Evolutionary conservation across 805 yeast genomes (phyloP).

Genomic region (Debaryomyces castellii): DNA sequence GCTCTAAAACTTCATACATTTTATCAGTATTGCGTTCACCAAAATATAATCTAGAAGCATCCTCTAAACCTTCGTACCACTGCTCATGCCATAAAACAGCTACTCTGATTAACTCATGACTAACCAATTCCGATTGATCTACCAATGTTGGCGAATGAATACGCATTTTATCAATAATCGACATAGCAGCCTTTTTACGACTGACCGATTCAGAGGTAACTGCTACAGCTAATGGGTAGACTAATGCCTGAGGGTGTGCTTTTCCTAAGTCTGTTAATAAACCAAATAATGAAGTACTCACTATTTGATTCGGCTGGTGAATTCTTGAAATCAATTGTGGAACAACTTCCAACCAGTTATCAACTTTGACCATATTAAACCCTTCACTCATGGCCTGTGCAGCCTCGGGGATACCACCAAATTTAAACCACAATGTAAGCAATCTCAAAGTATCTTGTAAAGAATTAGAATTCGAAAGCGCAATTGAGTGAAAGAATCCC

Average conservation of each 20-base stretch:
- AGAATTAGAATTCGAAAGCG: slow-evolving; percentile 82
- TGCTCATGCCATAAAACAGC: slow-evolving; percentile 97
- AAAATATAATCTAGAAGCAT: slow-evolving; percentile 89
- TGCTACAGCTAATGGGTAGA: slow-evolving; percentile 93
- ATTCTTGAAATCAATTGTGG: slow-evolving; percentile 96
- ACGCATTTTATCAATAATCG: slow-evolving; percentile 89
- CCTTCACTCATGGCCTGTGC: slow-evolving; percentile 90
- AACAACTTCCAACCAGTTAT: slow-evolving; percentile 91
- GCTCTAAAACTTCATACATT: slow-evolving; percentile 89
- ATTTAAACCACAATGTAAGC: slow-evolving; percentile 91
- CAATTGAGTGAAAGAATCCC: slow-evolving; percentile 93
- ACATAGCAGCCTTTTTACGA: slow-evolving; percentile 87
- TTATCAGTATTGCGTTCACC: slow-evolving; percentile 94
- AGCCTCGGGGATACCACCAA: slow-evolving; percentile 91
- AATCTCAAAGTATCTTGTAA: slow-evolving; percentile 89
- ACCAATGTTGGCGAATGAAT: slow-evolving; percentile 82
- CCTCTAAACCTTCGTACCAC: slow-evolving; percentile 97
- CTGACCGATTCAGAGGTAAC: slow-evolving; percentile 89
- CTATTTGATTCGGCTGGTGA: slow-evolving; percentile 89
- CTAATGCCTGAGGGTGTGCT: slow-evolving; percentile 96
- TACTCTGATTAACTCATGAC: slow-evolving; percentile 87
- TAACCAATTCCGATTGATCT: slow-evolving; percentile 91
- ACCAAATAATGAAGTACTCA: slow-evolving; percentile 75
- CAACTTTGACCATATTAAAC: slow-evolving; percentile 81
- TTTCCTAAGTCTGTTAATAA: slow-evolving; percentile 84